Evolutionary conservation across 2,329 filamentous ascomycete species (phyloP).

Genomic region (Colletotrichum abscissum): DNA sequence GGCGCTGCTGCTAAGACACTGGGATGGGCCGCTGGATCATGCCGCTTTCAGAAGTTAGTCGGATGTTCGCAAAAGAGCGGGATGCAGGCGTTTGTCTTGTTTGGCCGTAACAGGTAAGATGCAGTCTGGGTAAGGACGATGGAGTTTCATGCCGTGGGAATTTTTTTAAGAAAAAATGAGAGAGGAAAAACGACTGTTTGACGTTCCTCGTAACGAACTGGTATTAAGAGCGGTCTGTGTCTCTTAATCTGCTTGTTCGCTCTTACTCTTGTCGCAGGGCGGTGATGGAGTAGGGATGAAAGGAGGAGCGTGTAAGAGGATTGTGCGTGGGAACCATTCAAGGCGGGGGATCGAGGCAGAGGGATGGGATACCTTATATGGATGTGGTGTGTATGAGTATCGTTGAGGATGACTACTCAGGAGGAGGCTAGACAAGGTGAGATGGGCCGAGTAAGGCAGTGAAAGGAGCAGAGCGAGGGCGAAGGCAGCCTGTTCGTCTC

Average conservation of each 20-base stretch:
- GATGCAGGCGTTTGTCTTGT: slow-evolving; percentile 31
- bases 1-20: slow-evolving; percentile 22
- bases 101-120: slow-evolving; percentile 32
- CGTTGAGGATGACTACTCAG: not conserved
- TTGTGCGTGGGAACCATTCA: slow-evolving; percentile 15
- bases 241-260: slow-evolving; percentile 22
- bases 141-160: not conserved
- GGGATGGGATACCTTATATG: slow-evolving; percentile 19
- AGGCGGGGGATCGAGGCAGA: slow-evolving; percentile 9
- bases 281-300: slow-evolving; percentile 30
- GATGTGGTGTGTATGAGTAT: slow-evolving; percentile 6
- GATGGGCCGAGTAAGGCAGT: not conserved
- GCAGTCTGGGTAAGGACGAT: slow-evolving; percentile 1
- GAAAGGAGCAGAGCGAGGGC: not conserved
- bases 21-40: slow-evolving; percentile 29
- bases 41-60: slow-evolving; percentile 26
- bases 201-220: not conserved
- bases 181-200: not conserved
- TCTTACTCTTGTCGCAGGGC: slow-evolving; percentile 22
- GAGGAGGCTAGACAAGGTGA: not conserved
- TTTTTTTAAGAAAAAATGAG: not conserved
- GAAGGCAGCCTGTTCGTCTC: not conserved
- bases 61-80: slow-evolving; percentile 20
- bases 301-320: slow-evolving; percentile 35
- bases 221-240: slow-evolving; percentile 30